Evolutionary conservation across 192 early-diverging fungal species (phyloP), one percentile per base, ranked within the genome.

Genomic region (Rhizophagus sp.): DNA sequence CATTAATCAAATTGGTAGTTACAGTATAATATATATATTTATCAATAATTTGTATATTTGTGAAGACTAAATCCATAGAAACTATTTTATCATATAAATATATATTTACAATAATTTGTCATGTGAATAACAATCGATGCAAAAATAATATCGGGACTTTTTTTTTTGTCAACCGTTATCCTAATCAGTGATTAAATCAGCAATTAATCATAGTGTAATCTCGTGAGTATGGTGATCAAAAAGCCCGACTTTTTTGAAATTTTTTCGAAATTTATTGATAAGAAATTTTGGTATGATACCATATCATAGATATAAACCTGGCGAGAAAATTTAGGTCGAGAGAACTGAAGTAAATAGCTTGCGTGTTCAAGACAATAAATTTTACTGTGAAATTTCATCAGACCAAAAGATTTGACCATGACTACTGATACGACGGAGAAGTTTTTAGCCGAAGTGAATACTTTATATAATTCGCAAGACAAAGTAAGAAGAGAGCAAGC

Each of bases 401-500:
- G 19, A 39, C 33, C 19, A 69, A 39, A 9, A 5, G 3, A 30
- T 65, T 65, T 13, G 9, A 65, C 12, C 27, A 79, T 79, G 68
- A 22, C 68, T 22, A 57, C 11, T 34, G 66, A 71, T 39, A 57
- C 49, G 22, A 79, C 78, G 22, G 36, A 79, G 22, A n/a, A 67
- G 9, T 79, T 79, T 39, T 79, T 79, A n/a, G 33, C 24, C 27
- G 67, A 79, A 62, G 68, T 88, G 17, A 81, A 82, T 33, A 64
- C 86, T 36, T 79, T 89, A 33, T 89, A 89, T 75, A 78, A 80
- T 22, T 70, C 73, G 12, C 62, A 47, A 34, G 84, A 90, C 68
- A 49, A 76, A 44, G 79, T 62, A 62, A 63, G 76, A 34, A 87
- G 84, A 75, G 82, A 84, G 36, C 83, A 89, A 79, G 95, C 96